Percentiles rank a stretch among this genome's conserved stretches.
Evolutionary conservation across 768 basidiomycete species (phyloP).

Genomic region (Mycena haematopus): DNA sequence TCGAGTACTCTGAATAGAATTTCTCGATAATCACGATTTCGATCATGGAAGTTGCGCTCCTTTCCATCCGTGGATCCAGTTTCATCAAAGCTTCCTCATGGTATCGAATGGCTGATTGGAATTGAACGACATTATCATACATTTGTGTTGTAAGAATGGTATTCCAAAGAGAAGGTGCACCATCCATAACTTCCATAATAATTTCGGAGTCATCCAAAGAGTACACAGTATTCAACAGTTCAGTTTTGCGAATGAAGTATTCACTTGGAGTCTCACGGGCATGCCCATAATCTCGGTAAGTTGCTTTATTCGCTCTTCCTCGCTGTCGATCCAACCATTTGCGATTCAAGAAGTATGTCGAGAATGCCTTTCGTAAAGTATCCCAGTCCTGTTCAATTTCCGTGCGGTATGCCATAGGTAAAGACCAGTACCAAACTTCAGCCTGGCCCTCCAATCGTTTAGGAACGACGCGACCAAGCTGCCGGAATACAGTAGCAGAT

Average conservation of each 20-base stretch:
- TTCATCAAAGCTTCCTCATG: constrained; percentile 2
- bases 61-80: not conserved
- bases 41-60: not conserved
- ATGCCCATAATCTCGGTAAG: not conserved
- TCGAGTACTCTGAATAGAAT: not conserved
- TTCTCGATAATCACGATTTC: not conserved
- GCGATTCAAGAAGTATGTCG: not conserved
- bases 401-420: not conserved
- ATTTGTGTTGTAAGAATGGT: not conserved
- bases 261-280: not conserved
- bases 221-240: too few species aligned
- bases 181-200: too few species aligned
- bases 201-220: too few species aligned
- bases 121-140: too few species aligned
- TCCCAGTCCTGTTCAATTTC: not conserved
- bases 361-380: not conserved
- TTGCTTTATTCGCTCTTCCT: not conserved
- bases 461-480: not conserved
- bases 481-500: not conserved
- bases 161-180: not conserved
- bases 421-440: not conserved
- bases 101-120: not conserved
- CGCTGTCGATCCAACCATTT: not conserved
- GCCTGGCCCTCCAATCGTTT: not conserved
- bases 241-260: not conserved